Evolutionary conservation across 192 early-diverging fungal species (phyloP).

Genomic region (Dissophora ornata): DNA sequence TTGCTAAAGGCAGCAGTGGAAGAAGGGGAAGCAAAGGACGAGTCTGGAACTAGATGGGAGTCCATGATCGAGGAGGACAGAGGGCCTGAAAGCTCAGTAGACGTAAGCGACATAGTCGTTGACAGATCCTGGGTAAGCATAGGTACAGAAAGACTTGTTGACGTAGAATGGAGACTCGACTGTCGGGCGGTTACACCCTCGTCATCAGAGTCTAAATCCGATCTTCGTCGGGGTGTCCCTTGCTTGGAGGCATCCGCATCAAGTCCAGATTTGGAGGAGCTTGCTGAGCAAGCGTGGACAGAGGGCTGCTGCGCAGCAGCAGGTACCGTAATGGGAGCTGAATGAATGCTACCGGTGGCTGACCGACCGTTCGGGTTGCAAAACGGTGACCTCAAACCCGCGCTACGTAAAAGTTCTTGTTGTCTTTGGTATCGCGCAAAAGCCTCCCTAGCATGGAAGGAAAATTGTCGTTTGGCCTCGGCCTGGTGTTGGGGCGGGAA

Average conservation of each 20-base stretch:
- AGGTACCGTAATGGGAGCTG: not conserved
- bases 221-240: slow-evolving; percentile 34
- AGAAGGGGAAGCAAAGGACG: slow-evolving; percentile 7
- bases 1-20: not conserved
- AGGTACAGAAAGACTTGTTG: slow-evolving; percentile 29
- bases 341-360: not conserved
- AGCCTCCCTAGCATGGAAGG: slow-evolving; percentile 34
- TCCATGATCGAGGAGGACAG: slow-evolving; percentile 19
- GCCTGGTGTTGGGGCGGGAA: slow-evolving; percentile 44
- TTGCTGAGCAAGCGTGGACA: not conserved
- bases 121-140: slow-evolving; percentile 51
- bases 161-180: slow-evolving; percentile 11
- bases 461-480: slow-evolving; percentile 48
- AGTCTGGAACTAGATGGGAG: slow-evolving; percentile 1
- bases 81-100: slow-evolving; percentile 29
- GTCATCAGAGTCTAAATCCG: slow-evolving; percentile 46
- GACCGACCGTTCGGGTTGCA: slow-evolving; percentile 6
- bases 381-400: slow-evolving; percentile 4
- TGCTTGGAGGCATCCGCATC: slow-evolving; percentile 11
- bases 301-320: not conserved
- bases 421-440: slow-evolving; percentile 47
- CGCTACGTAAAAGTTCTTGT: slow-evolving; percentile 33
- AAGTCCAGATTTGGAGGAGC: not conserved
- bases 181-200: slow-evolving; percentile 10
- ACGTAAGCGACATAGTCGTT: slow-evolving; percentile 36